Conservation (phyloP, 768 basidiomycete species). For the Ramaria sp. region DNA sequence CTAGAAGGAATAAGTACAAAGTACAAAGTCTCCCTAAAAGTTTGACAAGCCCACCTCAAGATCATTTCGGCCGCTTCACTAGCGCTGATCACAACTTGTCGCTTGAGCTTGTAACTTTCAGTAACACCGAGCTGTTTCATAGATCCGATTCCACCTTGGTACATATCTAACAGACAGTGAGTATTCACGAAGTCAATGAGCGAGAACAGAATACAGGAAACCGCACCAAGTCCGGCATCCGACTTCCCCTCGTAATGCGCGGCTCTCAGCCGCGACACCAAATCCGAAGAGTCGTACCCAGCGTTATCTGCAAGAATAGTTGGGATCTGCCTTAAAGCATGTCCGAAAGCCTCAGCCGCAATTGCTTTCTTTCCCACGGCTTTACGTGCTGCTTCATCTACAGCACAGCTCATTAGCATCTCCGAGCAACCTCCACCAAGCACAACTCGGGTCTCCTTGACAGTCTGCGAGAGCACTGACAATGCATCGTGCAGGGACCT, state of each 20-base stretch:
- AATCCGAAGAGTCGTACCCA: constrained; percentile 93
- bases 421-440: constrained; percentile 97
- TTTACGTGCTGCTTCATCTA: constrained; percentile 77
- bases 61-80: constrained; percentile 99
- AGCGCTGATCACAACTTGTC: constrained; percentile 88
- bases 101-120: constrained; percentile 95
- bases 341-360: constrained; percentile 84
- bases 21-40: constrained; percentile 6
- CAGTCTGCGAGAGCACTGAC: constrained; percentile 93
- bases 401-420: constrained; percentile 94
- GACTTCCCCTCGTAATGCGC: constrained; percentile 85
- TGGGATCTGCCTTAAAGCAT: constrained; percentile 89
- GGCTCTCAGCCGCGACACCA: constrained; percentile 80
- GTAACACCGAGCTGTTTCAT: constrained; percentile 86
- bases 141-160: constrained; percentile 70
- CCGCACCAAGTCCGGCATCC: constrained; percentile 82
- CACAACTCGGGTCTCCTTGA: constrained; percentile 90
- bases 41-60: constrained; percentile 49
- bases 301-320: constrained; percentile 97
- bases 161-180: constrained; percentile 57
- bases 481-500: constrained; percentile 96
- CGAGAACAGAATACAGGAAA: neutral
- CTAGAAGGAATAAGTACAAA: constrained; percentile 28
- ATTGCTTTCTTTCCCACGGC: constrained; percentile 93
- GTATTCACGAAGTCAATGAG: neutral